phyloP scores from a whole-genome alignment of 768 basidiomycete genomes.

The Kwoniella dejecticola region DNA sequence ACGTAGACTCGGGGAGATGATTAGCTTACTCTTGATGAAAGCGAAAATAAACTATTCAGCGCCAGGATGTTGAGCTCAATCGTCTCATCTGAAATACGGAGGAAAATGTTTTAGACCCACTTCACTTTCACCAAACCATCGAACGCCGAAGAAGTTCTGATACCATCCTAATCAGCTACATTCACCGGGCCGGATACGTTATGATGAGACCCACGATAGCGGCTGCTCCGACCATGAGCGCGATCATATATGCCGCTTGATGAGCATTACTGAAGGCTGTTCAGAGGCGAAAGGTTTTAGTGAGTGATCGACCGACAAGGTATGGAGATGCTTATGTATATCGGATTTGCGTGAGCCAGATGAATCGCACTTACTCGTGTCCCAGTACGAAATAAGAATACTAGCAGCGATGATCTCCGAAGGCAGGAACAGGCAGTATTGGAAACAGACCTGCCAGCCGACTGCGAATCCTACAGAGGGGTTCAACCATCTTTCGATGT shows the following conservation, averaged over 20 bases:
- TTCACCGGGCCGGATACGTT: too few species aligned
- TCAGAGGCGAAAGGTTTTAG: not conserved
- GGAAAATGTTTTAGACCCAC: too few species aligned
- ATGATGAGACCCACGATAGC: slow-evolving; percentile 44
- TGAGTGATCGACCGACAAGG: too few species aligned
- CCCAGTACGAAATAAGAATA: slow-evolving; percentile 40
- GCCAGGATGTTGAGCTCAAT: not conserved
- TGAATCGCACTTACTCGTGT: slow-evolving; percentile 16
- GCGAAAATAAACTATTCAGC: slow-evolving; percentile 35
- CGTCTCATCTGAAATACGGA: too few species aligned
- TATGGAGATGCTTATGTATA: too few species aligned
- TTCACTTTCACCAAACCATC: slow-evolving; percentile 38
- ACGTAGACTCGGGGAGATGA: too few species aligned
- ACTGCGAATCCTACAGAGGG: slow-evolving; percentile 54
- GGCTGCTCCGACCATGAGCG: slow-evolving; percentile 19
- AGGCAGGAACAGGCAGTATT: slow-evolving; percentile 55
- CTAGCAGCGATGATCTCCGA: slow-evolving; percentile 34
- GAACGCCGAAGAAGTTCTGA: slow-evolving; percentile 36
- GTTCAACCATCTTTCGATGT: slow-evolving; percentile 47
- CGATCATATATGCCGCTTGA: slow-evolving; percentile 34
- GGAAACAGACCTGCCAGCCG: slow-evolving; percentile 56
- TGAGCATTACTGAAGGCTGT: slow-evolving; percentile 23
- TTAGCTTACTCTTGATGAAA: slow-evolving; percentile 30
- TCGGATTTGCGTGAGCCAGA: not conserved
- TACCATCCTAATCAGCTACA: too few species aligned